Base-by-base conservation (phyloP, 805 yeast species). In the Diddensiella caesifluorescens region DNA sequence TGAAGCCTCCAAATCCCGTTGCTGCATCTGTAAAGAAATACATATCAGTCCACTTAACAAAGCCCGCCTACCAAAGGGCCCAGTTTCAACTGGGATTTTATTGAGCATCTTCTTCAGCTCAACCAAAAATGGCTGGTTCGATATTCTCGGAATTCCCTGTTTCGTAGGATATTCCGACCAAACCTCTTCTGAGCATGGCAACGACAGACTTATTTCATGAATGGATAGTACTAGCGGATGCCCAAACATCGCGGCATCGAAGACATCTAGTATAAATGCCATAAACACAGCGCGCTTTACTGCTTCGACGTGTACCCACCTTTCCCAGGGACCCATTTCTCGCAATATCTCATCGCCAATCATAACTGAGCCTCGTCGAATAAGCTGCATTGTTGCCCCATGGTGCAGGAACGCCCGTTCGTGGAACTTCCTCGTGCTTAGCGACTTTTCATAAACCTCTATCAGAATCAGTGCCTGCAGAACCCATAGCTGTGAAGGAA, bases 331-430 rank as follows among this genome's bases (percentile, higher is more conserved):
- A 39, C 60, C 63, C 18, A 13, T 28, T 10, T 41, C 45, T n/a
- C 21, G 12, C 22, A n/a, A 26, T 4, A 13, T 29, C 4, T 21
- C 22, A 49, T 53, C 41, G 38, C 61, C 41, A 35, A 58, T 58
- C 62, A 86, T 60, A 1, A 83, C 74, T 1, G 94, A 86, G 0
- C 86, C 77, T 52, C 95, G 68, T 51, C 94, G 65, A 38, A 86
- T 63, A 32, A 86, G 63, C 60, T 86, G 95, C 31, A 85, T 79
- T 0, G 89, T 79, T 0, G 95, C 82, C 4, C 92, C 95, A 60
- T 86, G 95, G 56, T 87, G 95, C 16, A 87, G 65, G 60, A 82
- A 90, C 0, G 86, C 83, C 36, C 95, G 63, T 62, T 86, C 95
- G 58, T 86, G 95, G 52, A 83, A 61, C 31, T 65, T 64, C 52